phyloP scores from a whole-genome alignment of 345 rosid species.

The Eucalyptus sp. region DNA sequence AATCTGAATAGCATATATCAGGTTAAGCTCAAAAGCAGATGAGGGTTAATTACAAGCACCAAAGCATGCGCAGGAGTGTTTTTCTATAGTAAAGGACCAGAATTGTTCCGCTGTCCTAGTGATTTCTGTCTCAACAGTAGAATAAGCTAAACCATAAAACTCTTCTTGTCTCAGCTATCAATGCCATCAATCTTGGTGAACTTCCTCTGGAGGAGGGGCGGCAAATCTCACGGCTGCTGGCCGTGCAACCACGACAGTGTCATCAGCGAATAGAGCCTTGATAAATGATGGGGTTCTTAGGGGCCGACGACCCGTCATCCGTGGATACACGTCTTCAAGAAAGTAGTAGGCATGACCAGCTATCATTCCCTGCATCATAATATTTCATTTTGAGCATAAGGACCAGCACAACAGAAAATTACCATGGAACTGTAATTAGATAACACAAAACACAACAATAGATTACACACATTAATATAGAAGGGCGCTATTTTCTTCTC shows the following conservation, averaged over 20 bases:
- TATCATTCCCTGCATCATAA: slow-evolving; percentile 76
- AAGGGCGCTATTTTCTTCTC: not conserved
- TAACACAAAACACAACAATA: not conserved
- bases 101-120: not conserved
- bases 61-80: not conserved
- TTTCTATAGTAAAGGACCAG: not conserved
- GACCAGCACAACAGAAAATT: not conserved
- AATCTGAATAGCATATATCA: not conserved
- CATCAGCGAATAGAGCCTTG: slow-evolving; percentile 78
- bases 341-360: slow-evolving; percentile 99
- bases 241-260: slow-evolving; percentile 61
- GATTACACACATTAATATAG: not conserved
- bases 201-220: slow-evolving; percentile 54
- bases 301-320: slow-evolving; percentile 76
- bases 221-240: slow-evolving; percentile 79
- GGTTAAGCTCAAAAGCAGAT: not conserved
- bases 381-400: not conserved
- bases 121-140: not conserved
- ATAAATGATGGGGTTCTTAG: slow-evolving; percentile 73
- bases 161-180: not conserved
- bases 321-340: slow-evolving; percentile 85
- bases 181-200: slow-evolving; percentile 45
- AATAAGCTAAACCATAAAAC: not conserved
- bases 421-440: not conserved
- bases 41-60: not conserved